These are phyloP conservation scores for Parastagonospora nodorum DNA, from an alignment of 2,329 filamentous ascomycete genomes.

Conservation along the genomic window DNA sequence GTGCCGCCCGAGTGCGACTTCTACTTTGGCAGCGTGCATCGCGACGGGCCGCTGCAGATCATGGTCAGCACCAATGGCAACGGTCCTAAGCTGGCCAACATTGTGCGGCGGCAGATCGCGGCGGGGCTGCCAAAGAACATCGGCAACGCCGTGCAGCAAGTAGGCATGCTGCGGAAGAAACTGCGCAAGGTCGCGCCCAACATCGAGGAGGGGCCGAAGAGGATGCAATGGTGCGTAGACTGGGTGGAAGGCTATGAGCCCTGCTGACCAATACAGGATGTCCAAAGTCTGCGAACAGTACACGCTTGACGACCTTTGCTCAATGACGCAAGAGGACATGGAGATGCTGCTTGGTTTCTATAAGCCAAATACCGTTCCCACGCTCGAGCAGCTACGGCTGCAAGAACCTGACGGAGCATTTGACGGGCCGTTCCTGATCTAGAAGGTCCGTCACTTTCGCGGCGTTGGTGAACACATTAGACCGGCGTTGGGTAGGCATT, in stretches of 20 bases:
- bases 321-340: constrained; percentile 82
- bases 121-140: constrained; percentile 75
- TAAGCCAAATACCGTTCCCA: constrained; percentile 51
- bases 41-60: constrained; percentile 92
- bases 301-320: constrained; percentile 81
- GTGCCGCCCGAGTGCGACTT: constrained; percentile 97
- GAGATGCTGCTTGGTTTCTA: constrained; percentile 81
- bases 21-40: constrained; percentile 95
- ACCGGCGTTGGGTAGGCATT: constrained; percentile 13
- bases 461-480: constrained; percentile 16
- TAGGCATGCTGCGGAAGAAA: constrained; percentile 79
- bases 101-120: constrained; percentile 83
- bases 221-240: constrained; percentile 77
- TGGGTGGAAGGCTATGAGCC: not conserved
- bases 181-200: constrained; percentile 77
- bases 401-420: constrained; percentile 49
- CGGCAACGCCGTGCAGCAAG: constrained; percentile 82
- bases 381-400: constrained; percentile 48
- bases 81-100: constrained; percentile 86
- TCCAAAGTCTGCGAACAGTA: constrained; percentile 87
- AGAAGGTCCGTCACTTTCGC: constrained; percentile 3
- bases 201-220: constrained; percentile 75
- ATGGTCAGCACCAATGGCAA: constrained; percentile 99
- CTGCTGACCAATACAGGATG: constrained; percentile 69
- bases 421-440: constrained; percentile 54